Base-by-base conservation (phyloP, 169 alveolate genomes). In the Cryptosporidium ryanae region DNA sequence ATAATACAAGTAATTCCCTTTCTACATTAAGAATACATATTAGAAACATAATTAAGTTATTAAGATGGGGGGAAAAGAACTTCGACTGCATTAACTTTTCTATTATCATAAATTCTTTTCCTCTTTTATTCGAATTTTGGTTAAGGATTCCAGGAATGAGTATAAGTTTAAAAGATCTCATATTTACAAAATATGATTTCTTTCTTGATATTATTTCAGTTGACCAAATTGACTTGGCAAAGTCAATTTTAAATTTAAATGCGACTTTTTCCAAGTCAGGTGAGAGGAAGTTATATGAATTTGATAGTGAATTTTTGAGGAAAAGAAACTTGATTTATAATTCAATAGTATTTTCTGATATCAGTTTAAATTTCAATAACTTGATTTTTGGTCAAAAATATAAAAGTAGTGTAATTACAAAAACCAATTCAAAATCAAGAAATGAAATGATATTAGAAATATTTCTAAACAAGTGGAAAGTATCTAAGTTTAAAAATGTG, bases 361-460 rank as follows among this genome's bases (percentile, higher is more conserved):
- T 76, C 0, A 54, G 25, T 15, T 64, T 17, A 13, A 25, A 27
- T 49, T 68, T 29, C n/a, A 68, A 66, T 34, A 32, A 43, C 10
- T 31, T 31, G 38, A 44, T 1, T 15, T 61, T 17, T 25, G 18
- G 18, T 1, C 29, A 4, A 18, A 25, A 54, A 18, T 0, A 18
- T 34, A 7, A 1, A 15, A 13, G 32, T 64, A 7, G 8, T 13
- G 46, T 8, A 2, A 13, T 15, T 25, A 23, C 63, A 0, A 17
- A 29, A n/a, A 31, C 17, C 32, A 29, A 34, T 23, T 43, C 61
- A 18, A 32, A 34, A 59, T 76, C 87, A 43, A 55, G 63, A 31
- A 76, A 76, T 61, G 70, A 76, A 27, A 76, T 76, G 46, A 76
- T 76, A 34, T 27, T 76, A 61, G 71, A 55, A 23, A 76, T 76